Conservation (phyloP, 1,284 basidiomycete genomes). For the Inonotus hispidus region DNA sequence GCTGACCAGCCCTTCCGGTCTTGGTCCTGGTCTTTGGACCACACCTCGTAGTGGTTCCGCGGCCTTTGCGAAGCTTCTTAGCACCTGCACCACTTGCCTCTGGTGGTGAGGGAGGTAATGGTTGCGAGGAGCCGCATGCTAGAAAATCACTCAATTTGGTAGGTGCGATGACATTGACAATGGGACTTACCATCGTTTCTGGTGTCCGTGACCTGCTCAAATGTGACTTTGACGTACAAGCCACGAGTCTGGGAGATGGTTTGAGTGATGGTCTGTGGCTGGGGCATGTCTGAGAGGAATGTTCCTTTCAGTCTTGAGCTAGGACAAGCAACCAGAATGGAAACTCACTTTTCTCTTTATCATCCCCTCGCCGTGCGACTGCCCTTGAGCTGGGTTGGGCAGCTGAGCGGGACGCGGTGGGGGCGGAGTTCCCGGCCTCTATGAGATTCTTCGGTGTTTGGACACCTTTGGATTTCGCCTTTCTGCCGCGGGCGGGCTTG, state of each 20-base stretch:
- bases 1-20: neutral
- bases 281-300: neutral
- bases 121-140: neutral
- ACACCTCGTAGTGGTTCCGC: neutral
- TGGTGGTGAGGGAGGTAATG: neutral
- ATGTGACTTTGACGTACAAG: neutral
- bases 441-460: neutral
- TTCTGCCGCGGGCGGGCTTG: no score
- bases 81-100: neutral
- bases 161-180: neutral
- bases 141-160: neutral
- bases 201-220: neutral
- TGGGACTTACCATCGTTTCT: neutral
- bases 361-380: neutral
- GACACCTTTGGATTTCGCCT: neutral
- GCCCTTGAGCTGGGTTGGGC: neutral
- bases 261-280: neutral
- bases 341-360: neutral
- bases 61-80: no score
- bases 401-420: no score
- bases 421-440: neutral
- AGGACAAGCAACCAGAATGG: neutral
- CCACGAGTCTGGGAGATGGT: neutral
- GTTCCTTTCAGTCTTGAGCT: neutral
- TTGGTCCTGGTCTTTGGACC: neutral